These are phyloP conservation scores for Annulohypoxylon stygium DNA, from an alignment of 495 filamentous ascomycete species.

Conservation along the genomic window DNA sequence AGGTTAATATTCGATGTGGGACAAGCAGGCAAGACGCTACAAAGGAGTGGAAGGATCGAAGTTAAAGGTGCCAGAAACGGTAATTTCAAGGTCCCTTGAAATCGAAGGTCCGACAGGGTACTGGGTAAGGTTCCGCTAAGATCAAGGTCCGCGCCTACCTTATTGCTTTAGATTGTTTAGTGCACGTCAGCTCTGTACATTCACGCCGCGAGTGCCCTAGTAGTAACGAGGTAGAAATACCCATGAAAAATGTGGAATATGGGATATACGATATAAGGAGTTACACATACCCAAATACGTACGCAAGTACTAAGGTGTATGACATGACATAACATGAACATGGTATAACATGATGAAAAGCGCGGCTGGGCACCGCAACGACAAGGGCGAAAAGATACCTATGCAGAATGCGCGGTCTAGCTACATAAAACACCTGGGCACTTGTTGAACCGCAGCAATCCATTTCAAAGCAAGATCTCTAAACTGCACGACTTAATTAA, in stretches of 20 bases:
- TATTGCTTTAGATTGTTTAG: neutral
- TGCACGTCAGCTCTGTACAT: conserved; percentile 30
- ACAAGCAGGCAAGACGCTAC: conserved; percentile 38
- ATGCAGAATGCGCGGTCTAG: conserved; percentile 22
- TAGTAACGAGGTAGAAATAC: neutral
- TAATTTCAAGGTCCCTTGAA: conserved; percentile 34
- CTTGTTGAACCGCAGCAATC: conserved; percentile 5
- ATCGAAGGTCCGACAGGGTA: conserved; percentile 20
- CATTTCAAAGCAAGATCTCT: conserved; percentile 5
- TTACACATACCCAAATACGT: conserved; percentile 6
- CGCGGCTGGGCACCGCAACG: conserved; percentile 1
- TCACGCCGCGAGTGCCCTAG: neutral
- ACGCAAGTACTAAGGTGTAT: neutral
- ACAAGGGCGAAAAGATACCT: conserved; percentile 4
- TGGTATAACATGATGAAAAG: conserved; percentile 17
- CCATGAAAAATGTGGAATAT: conserved; percentile 5
- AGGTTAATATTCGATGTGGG: conserved; percentile 42
- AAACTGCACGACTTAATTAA: conserved; percentile 25
- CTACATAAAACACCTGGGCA: neutral
- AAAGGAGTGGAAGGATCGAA: conserved; percentile 33
- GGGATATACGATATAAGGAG: neutral
- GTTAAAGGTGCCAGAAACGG: conserved; percentile 33
- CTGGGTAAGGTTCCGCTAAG: conserved; percentile 3
- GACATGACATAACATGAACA: neutral
- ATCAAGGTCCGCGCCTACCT: conserved; percentile 22